phyloP scores from a whole-genome alignment of 352 stramenopile species.

The Globisporangium radiosum region DNA sequence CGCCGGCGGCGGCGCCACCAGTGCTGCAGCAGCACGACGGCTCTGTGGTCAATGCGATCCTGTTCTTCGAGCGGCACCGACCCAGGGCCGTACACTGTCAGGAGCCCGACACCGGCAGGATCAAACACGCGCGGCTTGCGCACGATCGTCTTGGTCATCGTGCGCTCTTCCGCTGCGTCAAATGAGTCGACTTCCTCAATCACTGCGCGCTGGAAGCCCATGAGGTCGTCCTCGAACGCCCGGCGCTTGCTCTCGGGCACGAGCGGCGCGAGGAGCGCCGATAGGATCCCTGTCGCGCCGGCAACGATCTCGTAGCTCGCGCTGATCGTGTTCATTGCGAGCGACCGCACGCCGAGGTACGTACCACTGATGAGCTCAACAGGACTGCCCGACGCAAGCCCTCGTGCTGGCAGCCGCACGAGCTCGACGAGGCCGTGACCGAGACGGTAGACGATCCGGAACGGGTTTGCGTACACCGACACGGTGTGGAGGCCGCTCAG shows the following conservation, averaged over 20 bases:
- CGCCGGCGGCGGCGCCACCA: constrained; percentile 78
- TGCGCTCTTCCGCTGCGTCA: constrained; percentile 79
- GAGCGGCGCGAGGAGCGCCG: constrained; percentile 62
- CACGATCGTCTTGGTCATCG: constrained; percentile 85
- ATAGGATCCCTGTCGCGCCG: constrained; percentile 65
- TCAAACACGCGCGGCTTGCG: constrained; percentile 80
- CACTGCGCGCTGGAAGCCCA: constrained; percentile 79
- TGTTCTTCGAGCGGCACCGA: constrained; percentile 87
- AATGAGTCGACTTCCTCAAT: constrained; percentile 86
- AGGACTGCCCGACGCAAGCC: constrained; percentile 72
- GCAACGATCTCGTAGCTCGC: constrained; percentile 86
- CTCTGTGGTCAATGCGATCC: constrained; percentile 78
- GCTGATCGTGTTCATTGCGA: constrained; percentile 88
- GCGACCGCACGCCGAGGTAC: constrained; percentile 76
- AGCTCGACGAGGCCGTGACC: constrained; percentile 79
- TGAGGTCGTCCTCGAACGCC: constrained; percentile 79
- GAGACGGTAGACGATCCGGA: constrained; percentile 82
- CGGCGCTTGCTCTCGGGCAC: constrained; percentile 67
- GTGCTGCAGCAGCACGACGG: constrained; percentile 70
- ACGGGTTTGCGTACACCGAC: constrained; percentile 84
- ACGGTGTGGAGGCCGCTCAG: constrained; percentile 81
- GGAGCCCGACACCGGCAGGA: constrained; percentile 56
- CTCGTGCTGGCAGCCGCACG: constrained; percentile 66
- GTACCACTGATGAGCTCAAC: constrained; percentile 78
- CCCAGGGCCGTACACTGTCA: constrained; percentile 79